phyloP scores from a whole-genome alignment of 257 asterid genomes.

The Buddleja alternifolia region DNA sequence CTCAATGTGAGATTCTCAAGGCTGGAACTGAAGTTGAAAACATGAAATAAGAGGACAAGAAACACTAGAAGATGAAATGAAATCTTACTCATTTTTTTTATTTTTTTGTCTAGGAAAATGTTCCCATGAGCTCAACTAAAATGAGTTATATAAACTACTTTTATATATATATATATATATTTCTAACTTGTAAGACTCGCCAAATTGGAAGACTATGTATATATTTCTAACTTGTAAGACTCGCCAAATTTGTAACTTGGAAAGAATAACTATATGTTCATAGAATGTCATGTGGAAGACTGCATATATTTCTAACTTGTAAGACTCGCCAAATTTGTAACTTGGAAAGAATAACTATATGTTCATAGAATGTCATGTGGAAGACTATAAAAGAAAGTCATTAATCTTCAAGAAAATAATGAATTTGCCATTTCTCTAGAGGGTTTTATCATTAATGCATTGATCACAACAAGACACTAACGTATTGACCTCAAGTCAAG shows the following conservation, averaged over 20 bases:
- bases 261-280: too few relatives aligned
- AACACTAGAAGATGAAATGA: neutral
- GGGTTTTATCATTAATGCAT: neutral
- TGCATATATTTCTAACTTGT: neutral
- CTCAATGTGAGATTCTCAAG: neutral
- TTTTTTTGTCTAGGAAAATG: neutral
- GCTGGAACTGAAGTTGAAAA: slow-evolving; percentile 12
- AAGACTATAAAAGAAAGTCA: neutral
- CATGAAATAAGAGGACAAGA: slow-evolving; percentile 3
- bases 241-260: neutral
- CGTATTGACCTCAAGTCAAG: slow-evolving; percentile 1
- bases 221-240: too few relatives aligned
- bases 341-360: neutral
- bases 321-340: neutral
- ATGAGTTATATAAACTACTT: neutral
- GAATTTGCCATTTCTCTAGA: neutral
- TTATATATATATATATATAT: too few relatives aligned
- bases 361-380: neutral
- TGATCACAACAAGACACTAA: neutral
- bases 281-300: neutral
- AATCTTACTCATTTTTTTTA: neutral
- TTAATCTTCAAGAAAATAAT: neutral
- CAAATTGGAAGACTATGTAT: too few relatives aligned
- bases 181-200: neutral
- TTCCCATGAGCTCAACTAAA: neutral